These are phyloP conservation scores for Physcia stellaris DNA, from an alignment of 495 filamentous ascomycete genomes.

Conservation along the genomic window DNA sequence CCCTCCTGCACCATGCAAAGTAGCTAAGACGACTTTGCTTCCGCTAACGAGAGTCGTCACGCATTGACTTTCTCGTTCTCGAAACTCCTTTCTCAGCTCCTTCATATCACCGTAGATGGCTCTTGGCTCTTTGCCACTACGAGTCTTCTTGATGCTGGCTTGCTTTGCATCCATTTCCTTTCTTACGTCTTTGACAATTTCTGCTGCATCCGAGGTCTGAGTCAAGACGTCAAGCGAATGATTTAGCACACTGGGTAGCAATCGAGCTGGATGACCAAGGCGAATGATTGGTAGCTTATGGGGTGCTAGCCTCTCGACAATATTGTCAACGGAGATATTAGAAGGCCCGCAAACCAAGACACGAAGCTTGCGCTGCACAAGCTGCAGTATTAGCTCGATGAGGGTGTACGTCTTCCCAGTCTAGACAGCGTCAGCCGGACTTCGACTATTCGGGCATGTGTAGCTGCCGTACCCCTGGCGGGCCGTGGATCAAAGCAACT, in stretches of 20 bases:
- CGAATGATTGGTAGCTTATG: constrained; percentile 78
- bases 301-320: constrained; percentile 81
- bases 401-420: constrained; percentile 97
- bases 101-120: constrained; percentile 78
- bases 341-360: constrained; percentile 89
- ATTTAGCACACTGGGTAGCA: constrained; percentile 75
- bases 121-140: constrained; percentile 62
- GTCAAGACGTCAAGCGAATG: constrained; percentile 92
- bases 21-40: constrained; percentile 82
- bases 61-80: constrained; percentile 70
- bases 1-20: constrained; percentile 83
- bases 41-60: constrained; percentile 58
- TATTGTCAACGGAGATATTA: constrained; percentile 96
- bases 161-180: constrained; percentile 90
- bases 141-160: constrained; percentile 73
- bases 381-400: constrained; percentile 84
- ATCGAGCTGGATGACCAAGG: constrained; percentile 81
- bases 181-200: constrained; percentile 82
- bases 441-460: not conserved
- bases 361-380: constrained; percentile 54
- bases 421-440: constrained; percentile 16
- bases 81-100: constrained; percentile 75
- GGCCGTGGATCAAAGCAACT: constrained; percentile 88
- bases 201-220: constrained; percentile 74
- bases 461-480: constrained; percentile 54